Evolutionary conservation across 148 eudicot species (phyloP).

Genomic region (Arbutus unedo): DNA sequence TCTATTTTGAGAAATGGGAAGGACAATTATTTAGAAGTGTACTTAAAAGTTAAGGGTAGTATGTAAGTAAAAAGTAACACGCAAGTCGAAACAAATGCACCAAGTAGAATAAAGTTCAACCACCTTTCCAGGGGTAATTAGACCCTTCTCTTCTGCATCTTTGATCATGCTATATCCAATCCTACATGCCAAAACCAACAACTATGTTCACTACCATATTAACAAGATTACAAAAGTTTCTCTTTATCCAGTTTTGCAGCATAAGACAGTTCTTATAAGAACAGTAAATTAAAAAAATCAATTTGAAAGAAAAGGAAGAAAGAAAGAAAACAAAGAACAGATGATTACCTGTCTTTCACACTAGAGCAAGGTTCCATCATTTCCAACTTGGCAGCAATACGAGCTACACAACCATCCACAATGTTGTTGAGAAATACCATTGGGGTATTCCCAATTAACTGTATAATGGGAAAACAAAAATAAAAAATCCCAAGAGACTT

Average conservation of each 20-base stretch:
- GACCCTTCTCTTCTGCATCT: slow-evolving; percentile 80
- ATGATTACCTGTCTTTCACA: slow-evolving; percentile 62
- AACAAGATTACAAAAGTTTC: background rate
- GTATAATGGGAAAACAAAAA: background rate
- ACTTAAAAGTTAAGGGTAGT: too few species aligned
- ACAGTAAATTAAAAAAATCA: background rate
- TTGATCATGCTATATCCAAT: slow-evolving; percentile 64
- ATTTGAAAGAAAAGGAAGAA: background rate
- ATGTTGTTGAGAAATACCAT: slow-evolving; percentile 70
- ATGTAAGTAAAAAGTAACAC: too few species aligned
- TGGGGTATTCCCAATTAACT: slow-evolving; percentile 80
- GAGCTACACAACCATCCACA: slow-evolving; percentile 68
- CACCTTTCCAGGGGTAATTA: slow-evolving; percentile 80
- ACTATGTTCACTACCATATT: background rate
- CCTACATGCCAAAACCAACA: slow-evolving; percentile 31
- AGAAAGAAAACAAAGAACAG: background rate
- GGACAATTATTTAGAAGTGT: too few species aligned
- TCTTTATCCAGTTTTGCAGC: background rate
- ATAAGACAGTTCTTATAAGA: background rate
- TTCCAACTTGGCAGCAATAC: slow-evolving; percentile 69
- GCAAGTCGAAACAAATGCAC: background rate
- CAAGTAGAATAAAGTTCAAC: background rate
- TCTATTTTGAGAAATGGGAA: background rate
- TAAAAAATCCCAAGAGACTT: background rate
- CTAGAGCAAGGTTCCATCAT: slow-evolving; percentile 87